phyloP scores from a whole-genome alignment of 805 yeast species.

The Hanseniaspora mollemarum region DNA sequence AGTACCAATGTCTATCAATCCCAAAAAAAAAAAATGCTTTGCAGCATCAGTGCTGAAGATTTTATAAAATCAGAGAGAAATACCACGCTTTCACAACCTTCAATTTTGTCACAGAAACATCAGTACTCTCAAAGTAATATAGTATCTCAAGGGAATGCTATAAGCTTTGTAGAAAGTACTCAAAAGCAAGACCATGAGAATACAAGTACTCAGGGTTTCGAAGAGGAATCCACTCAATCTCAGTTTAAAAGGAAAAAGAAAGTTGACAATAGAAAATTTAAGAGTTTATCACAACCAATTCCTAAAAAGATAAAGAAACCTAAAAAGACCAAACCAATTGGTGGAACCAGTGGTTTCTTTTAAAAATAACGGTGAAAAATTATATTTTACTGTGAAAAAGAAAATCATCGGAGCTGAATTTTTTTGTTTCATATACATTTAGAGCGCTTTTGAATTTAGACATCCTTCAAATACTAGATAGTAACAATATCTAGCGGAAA shows the following conservation, averaged over 20 bases:
- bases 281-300: not conserved
- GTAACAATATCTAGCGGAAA: no score
- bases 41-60: no score
- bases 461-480: no score
- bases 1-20: not conserved
- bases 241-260: not conserved
- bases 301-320: not conserved
- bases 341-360: conserved; percentile 8
- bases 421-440: not conserved
- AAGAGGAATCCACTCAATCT: no score
- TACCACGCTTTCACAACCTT: not conserved
- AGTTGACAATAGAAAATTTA: not conserved
- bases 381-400: not conserved
- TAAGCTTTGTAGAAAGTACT: not conserved
- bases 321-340: not conserved
- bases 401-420: not conserved
- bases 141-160: not conserved
- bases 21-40: no score
- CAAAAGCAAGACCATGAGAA: not conserved
- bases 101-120: not conserved
- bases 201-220: no score
- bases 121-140: not conserved
- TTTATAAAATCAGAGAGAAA: no score
- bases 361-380: not conserved
- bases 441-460: no score